phyloP scores from a whole-genome alignment of 2,329 filamentous ascomycete genomes.

The Cercospora sp. region DNA sequence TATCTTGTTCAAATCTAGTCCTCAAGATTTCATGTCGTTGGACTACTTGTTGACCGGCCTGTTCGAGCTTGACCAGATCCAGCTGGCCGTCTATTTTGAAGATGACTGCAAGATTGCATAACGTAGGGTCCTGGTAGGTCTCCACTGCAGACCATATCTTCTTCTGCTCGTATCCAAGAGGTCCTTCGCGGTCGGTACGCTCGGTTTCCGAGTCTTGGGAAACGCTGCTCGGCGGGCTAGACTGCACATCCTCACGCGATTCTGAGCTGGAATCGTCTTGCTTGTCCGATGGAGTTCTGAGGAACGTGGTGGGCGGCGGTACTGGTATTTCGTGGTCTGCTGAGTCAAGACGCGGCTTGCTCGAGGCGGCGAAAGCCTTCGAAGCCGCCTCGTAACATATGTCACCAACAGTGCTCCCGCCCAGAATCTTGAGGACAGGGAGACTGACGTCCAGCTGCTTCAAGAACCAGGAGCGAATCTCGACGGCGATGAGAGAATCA shows the following conservation, averaged over 20 bases:
- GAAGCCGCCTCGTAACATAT: conserved; percentile 10
- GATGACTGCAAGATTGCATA: conserved; percentile 13
- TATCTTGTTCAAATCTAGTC: conserved; percentile 9
- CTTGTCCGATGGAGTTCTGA: conserved; percentile 8
- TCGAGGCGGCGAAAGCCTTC: conserved; percentile 6
- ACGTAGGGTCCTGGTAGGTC: conserved; percentile 9
- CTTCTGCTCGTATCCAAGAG: conserved; percentile 14
- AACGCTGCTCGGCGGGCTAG: conserved; percentile 13
- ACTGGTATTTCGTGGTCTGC: conserved; percentile 4
- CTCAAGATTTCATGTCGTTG: conserved; percentile 15
- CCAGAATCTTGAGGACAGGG: conserved; percentile 18
- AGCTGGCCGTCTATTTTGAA: conserved; percentile 12
- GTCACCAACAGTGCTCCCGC: conserved; percentile 12
- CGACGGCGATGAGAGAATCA: conserved; percentile 44
- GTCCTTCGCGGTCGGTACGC: conserved; percentile 10
- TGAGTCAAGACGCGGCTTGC: neutral
- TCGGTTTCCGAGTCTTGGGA: conserved; percentile 6
- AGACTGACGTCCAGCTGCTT: conserved; percentile 40
- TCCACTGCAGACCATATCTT: conserved; percentile 6
- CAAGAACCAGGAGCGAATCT: conserved; percentile 51
- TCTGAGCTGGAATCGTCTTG: conserved; percentile 6
- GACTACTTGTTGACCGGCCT: conserved; percentile 15
- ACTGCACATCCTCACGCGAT: neutral
- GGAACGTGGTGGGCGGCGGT: conserved; percentile 1
- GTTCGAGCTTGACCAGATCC: conserved; percentile 16